These are phyloP conservation scores for Ophiostoma sp. DNA, from an alignment of 2,329 filamentous ascomycete species.

Conservation along the genomic window DNA sequence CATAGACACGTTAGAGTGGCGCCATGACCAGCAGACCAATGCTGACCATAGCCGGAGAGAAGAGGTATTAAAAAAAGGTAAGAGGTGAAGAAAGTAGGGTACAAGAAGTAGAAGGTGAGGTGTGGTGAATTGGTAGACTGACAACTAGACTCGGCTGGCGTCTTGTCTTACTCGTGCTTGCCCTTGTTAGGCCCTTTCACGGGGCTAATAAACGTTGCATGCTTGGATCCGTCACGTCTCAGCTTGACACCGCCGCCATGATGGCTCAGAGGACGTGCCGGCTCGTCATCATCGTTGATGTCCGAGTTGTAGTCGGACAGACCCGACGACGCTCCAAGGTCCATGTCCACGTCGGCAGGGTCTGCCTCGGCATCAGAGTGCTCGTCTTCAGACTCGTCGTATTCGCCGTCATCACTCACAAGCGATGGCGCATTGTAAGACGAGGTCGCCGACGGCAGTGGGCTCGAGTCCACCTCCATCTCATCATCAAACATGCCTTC, in stretches of 20 bases:
- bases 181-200: slow-evolving; percentile 41
- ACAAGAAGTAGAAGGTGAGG: slow-evolving; percentile 19
- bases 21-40: neutral
- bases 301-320: slow-evolving; percentile 59
- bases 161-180: slow-evolving; percentile 31
- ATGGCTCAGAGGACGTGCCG: slow-evolving; percentile 41
- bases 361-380: slow-evolving; percentile 52
- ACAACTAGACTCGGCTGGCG: neutral
- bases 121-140: neutral
- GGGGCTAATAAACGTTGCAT: slow-evolving; percentile 52
- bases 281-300: slow-evolving; percentile 43
- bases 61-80: slow-evolving; percentile 19
- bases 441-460: slow-evolving; percentile 54
- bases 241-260: slow-evolving; percentile 43
- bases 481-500: slow-evolving; percentile 38
- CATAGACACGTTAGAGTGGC: slow-evolving; percentile 17
- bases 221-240: slow-evolving; percentile 51
- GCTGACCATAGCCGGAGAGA: neutral
- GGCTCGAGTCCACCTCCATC: slow-evolving; percentile 60
- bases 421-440: slow-evolving; percentile 75
- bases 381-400: slow-evolving; percentile 65
- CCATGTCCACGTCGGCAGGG: slow-evolving; percentile 54
- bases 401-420: slow-evolving; percentile 75
- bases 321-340: slow-evolving; percentile 47
- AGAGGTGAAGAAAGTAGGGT: slow-evolving; percentile 19